Conservation (phyloP, 257 asterid species). For the Solanum lycopersicoides region DNA sequence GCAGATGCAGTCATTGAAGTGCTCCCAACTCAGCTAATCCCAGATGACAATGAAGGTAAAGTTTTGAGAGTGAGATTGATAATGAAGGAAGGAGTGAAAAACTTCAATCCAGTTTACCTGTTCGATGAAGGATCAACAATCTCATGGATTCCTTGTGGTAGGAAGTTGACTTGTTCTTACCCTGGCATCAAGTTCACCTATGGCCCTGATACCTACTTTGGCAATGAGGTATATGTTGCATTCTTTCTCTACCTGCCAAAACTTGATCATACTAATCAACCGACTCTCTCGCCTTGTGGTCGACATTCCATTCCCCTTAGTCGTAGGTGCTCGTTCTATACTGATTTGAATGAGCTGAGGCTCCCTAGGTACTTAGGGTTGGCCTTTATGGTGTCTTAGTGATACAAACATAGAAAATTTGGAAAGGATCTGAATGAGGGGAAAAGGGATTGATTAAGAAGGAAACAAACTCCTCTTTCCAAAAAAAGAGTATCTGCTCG, state of each 20-base stretch:
- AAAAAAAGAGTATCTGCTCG: not conserved
- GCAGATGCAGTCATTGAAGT: conserved; percentile 95
- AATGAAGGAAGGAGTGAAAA: conserved; percentile 82
- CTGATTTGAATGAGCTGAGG: not conserved
- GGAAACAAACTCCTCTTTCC: not conserved
- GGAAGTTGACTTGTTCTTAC: conserved; percentile 94
- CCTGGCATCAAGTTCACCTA: conserved; percentile 94
- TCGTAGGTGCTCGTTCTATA: not conserved
- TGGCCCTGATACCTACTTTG: conserved; percentile 81
- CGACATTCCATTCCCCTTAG: not conserved
- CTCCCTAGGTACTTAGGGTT: not conserved
- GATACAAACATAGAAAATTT: not conserved
- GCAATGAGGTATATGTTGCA: conserved; percentile 51
- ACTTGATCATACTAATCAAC: not conserved
- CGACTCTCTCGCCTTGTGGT: not conserved
- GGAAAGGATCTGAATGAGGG: not conserved
- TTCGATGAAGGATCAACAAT: conserved; percentile 96
- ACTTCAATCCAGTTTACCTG: conserved; percentile 78
- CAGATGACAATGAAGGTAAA: conserved; percentile 91
- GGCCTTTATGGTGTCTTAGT: not conserved
- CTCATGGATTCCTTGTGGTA: conserved; percentile 97
- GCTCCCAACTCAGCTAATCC: conserved; percentile 82
- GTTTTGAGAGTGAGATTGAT: conserved; percentile 83
- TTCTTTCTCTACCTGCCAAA: not conserved
- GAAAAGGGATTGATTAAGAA: not conserved